Evolutionary conservation across 495 filamentous ascomycete species (phyloP), one percentile per base, ranked within the genome.

Genomic region (Parathielavia hyrcaniae): DNA sequence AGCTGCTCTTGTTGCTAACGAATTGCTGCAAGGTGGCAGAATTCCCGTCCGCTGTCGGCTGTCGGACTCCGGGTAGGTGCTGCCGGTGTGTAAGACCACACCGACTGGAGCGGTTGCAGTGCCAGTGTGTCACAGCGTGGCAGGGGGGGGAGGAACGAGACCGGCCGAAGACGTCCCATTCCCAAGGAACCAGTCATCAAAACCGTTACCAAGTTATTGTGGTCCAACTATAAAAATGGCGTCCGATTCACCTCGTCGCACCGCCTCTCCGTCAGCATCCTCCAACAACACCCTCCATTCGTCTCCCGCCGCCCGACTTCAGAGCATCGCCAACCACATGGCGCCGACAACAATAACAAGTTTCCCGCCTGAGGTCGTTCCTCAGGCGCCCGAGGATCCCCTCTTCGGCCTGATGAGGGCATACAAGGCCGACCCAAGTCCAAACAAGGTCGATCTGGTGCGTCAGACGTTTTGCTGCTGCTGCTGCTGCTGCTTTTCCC

Each of bases 331-430:
- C 59, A 69, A 67, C 49, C 71, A 73, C 64, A 73, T 75, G 70
- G 61, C 72, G 59, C 34, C 64, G 39, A 50, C 50, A 63, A 67
- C 71, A 61, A 67, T 81, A 53, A 86, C 90, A 58, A 83, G 82
- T 53, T 97, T 97, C 74, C 80, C 84, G 40, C 75, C 87, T 54
- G 83, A 89, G 67, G 79, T 79, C 57, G 90, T 99, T 22, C 87
- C 92, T 64, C 84, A 91, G 65, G 93, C 95, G 47, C 91, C 95
- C 40, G 90, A 96, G 69, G 93, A 99, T 74, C 87, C 95, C 59
- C 81, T 99, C 64, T 99, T 99, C 67, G 91, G 93, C 41, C 74
- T 99, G 59, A 89, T 91, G 81, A 83, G 87, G 62, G 91, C 90
- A 50, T 97, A 86, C 77, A 83, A 83, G 64, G 87, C 87, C 45